Conservation (phyloP, 495 filamentous ascomycete genomes). For the Usnea hakonensis region DNA sequence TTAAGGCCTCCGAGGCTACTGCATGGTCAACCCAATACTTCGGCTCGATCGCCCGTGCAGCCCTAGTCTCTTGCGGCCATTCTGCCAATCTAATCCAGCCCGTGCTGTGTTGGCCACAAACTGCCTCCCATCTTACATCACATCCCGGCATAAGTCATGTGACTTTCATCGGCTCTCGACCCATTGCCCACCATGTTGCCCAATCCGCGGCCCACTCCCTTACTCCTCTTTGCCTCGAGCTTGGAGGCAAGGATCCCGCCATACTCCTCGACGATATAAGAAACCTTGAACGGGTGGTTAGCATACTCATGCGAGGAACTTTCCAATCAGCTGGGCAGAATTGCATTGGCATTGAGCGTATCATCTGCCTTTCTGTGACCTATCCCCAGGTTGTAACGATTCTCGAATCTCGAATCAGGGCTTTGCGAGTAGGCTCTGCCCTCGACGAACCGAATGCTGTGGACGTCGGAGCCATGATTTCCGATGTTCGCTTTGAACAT, state of each 20-base stretch:
- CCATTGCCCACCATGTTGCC: slow-evolving; percentile 82
- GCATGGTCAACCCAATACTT: slow-evolving; percentile 86
- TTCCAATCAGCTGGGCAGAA: slow-evolving; percentile 98
- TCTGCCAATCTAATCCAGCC: slow-evolving; percentile 76
- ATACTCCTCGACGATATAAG: slow-evolving; percentile 75
- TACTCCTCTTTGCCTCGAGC: slow-evolving; percentile 77
- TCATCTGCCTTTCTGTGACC: slow-evolving; percentile 66
- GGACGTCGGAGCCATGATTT: slow-evolving; percentile 89
- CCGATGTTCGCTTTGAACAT: slow-evolving; percentile 57
- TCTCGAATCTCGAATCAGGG: slow-evolving; percentile 61
- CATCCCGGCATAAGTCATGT: slow-evolving; percentile 80
- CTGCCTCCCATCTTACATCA: slow-evolving; percentile 74
- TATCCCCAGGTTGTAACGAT: slow-evolving; percentile 66
- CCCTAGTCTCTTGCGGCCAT: slow-evolving; percentile 76
- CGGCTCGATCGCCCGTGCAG: slow-evolving; percentile 63
- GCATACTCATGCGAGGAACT: slow-evolving; percentile 79
- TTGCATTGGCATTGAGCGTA: slow-evolving; percentile 92
- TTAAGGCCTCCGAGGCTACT: slow-evolving; percentile 89
- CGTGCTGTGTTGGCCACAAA: slow-evolving; percentile 77
- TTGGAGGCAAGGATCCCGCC: slow-evolving; percentile 94
- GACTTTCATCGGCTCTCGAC: slow-evolving; percentile 93
- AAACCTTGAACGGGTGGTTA: slow-evolving; percentile 61
- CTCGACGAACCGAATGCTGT: slow-evolving; percentile 59
- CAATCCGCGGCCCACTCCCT: slow-evolving; percentile 74
- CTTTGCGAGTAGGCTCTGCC: slow-evolving; percentile 61